Conservation (phyloP, 179 eudicot genomes). For the Vitellaria paradoxa region DNA sequence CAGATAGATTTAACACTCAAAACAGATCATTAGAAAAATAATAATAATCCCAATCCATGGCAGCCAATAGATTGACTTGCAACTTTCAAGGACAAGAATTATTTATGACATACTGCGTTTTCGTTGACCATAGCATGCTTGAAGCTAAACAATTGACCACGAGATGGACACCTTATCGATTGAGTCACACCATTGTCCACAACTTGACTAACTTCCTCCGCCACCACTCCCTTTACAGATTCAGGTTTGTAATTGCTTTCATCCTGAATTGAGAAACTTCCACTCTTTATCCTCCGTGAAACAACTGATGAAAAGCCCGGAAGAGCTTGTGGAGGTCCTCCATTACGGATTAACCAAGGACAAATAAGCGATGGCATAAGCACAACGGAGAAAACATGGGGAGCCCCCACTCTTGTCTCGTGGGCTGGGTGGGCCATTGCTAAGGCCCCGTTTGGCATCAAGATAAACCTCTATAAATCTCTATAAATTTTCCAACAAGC, state of each 20-base stretch:
- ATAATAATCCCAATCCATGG: not conserved
- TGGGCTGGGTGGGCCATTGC: slow-evolving; percentile 87
- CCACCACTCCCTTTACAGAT: slow-evolving; percentile 10
- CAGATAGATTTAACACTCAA: not conserved
- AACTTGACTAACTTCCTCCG: slow-evolving; percentile 31
- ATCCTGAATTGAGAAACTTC: slow-evolving; percentile 39
- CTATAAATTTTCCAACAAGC: no score
- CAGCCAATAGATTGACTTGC: not conserved
- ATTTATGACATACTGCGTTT: slow-evolving; percentile 31
- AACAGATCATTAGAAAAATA: not conserved
- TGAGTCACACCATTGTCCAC: no score
- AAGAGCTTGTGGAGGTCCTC: slow-evolving; percentile 16
- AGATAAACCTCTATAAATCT: no score
- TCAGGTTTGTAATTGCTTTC: slow-evolving; percentile 32
- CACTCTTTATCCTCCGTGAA: slow-evolving; percentile 23
- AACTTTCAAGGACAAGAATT: not conserved
- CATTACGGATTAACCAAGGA: slow-evolving; percentile 45
- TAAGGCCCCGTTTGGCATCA: no score
- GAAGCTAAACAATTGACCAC: slow-evolving; percentile 45
- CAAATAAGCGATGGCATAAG: no score
- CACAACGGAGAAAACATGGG: slow-evolving; percentile 67
- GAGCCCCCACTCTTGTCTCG: slow-evolving; percentile 80
- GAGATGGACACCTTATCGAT: slow-evolving; percentile 24
- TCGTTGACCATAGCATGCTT: slow-evolving; percentile 53
- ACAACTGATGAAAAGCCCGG: slow-evolving; percentile 20